These are phyloP conservation scores for Circinella minor DNA, from an alignment of 371 early-diverging fungal genomes.

Conservation along the genomic window DNA sequence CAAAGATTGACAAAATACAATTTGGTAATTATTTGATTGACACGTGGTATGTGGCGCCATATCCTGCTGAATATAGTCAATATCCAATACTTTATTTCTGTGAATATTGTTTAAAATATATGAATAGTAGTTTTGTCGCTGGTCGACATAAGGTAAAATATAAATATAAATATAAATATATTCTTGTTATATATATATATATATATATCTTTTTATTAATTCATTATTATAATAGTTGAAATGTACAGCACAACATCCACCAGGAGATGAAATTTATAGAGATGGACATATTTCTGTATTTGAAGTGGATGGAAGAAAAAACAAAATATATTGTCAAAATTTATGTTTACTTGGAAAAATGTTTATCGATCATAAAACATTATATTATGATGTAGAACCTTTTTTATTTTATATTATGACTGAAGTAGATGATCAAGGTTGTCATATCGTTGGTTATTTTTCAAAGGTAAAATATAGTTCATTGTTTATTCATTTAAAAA, in stretches of 20 bases:
- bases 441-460: conserved; percentile 98
- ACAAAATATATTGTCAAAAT: conserved; percentile 96
- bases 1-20: conserved; percentile 74
- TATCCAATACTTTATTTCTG: conserved; percentile 84
- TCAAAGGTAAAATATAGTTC: conserved; percentile 77
- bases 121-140: conserved; percentile 75
- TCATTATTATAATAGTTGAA: conserved; percentile 46
- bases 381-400: conserved; percentile 99
- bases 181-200: not conserved
- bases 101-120: conserved; percentile 97
- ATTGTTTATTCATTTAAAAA: too few species aligned
- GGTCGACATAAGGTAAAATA: conserved; percentile 73
- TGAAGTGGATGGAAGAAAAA: conserved; percentile 96
- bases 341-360: conserved; percentile 97
- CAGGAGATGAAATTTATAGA: conserved; percentile 99
- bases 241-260: conserved; percentile 90
- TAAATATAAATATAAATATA: conserved; percentile 52
- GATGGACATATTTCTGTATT: conserved; percentile 88
- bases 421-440: conserved; percentile 77
- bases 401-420: conserved; percentile 99
- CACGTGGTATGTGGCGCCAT: conserved; percentile 98
- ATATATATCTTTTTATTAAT: conserved; percentile 16
- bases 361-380: conserved; percentile 99
- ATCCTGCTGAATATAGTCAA: conserved; percentile 94
- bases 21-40: conserved; percentile 89